Conservation (phyloP, 192 early-diverging fungal genomes). For the Dissophora globulifera region DNA sequence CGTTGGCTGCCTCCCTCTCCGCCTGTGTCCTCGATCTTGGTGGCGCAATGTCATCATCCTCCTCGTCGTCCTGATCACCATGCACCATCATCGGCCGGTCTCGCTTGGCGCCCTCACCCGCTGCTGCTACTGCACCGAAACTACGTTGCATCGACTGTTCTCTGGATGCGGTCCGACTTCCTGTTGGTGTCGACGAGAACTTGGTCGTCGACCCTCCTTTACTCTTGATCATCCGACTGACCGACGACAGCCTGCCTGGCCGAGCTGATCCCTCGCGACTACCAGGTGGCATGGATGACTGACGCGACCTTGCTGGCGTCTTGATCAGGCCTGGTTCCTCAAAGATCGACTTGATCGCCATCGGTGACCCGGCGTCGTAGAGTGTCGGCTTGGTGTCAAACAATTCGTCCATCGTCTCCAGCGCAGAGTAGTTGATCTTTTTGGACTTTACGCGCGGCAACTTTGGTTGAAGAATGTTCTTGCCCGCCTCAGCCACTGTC, state of each 20-base stretch:
- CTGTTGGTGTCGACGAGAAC: slow-evolving; percentile 40
- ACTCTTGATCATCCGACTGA: slow-evolving; percentile 51
- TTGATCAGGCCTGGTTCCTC: slow-evolving; percentile 37
- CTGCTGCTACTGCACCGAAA: slow-evolving; percentile 18
- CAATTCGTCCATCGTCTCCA: slow-evolving; percentile 74
- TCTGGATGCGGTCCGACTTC: slow-evolving; percentile 46
- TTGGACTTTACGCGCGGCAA: slow-evolving; percentile 73
- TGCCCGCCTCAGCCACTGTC: slow-evolving; percentile 82
- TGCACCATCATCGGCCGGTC: slow-evolving; percentile 38
- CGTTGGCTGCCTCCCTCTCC: slow-evolving; percentile 48
- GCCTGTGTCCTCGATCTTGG: slow-evolving; percentile 40
- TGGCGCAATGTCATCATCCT: slow-evolving; percentile 54
- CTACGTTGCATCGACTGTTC: slow-evolving; percentile 53
- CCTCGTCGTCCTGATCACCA: slow-evolving; percentile 61
- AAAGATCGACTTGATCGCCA: slow-evolving; percentile 40
- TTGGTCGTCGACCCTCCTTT: slow-evolving; percentile 40
- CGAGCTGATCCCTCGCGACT: slow-evolving; percentile 61
- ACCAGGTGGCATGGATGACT: slow-evolving; percentile 40
- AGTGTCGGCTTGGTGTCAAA: slow-evolving; percentile 60
- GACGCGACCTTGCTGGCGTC: slow-evolving; percentile 39
- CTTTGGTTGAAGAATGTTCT: slow-evolving; percentile 76
- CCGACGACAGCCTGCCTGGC: slow-evolving; percentile 57
- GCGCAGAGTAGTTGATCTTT: slow-evolving; percentile 86
- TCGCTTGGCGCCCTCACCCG: not conserved
- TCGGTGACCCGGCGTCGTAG: slow-evolving; percentile 12